These are phyloP conservation scores for Ceratocystis papillata DNA, from an alignment of 2,329 filamentous ascomycete species.

Conservation along the genomic window DNA sequence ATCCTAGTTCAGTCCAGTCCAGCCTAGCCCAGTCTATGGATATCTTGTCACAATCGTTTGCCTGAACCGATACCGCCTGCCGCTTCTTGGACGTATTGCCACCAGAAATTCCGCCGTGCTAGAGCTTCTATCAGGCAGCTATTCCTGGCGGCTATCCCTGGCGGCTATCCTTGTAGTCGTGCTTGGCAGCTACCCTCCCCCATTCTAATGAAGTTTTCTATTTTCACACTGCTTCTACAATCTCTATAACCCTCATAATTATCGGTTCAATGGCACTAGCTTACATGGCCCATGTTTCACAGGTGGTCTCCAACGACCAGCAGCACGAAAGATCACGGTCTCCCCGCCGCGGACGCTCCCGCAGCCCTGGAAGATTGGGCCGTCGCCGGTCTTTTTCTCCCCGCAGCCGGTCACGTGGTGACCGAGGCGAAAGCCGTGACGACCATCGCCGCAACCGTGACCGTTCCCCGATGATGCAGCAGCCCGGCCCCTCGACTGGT, in stretches of 20 bases:
- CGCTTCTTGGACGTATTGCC: background rate
- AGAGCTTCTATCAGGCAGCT: background rate
- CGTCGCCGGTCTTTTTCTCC: slow-evolving; percentile 69
- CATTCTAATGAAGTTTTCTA: background rate
- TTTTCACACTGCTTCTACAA: background rate
- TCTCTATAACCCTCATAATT: too few species aligned
- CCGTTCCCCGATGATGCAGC: slow-evolving; percentile 62
- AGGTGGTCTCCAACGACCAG: slow-evolving; percentile 28
- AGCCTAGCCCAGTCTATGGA: too few species aligned
- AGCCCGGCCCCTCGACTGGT: slow-evolving; percentile 58
- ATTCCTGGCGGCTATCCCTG: background rate
- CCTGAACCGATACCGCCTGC: background rate
- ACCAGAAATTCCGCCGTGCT: background rate
- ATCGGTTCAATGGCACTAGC: background rate
- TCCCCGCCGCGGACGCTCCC: slow-evolving; percentile 67
- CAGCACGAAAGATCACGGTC: slow-evolving; percentile 79
- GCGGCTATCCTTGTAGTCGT: too few species aligned
- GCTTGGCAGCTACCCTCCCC: background rate
- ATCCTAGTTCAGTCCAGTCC: too few species aligned
- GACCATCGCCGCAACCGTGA: slow-evolving; percentile 63
- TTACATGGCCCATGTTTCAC: slow-evolving; percentile 7
- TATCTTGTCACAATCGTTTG: background rate
- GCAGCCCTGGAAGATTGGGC: slow-evolving; percentile 61
- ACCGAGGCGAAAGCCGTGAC: slow-evolving; percentile 53
- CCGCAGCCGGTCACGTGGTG: slow-evolving; percentile 58